Percentiles rank a stretch among this genome's conserved stretches.
These are phyloP conservation scores for Spathaspora gorwiae DNA, from an alignment of 805 yeast genomes.

Conservation along the genomic window DNA sequence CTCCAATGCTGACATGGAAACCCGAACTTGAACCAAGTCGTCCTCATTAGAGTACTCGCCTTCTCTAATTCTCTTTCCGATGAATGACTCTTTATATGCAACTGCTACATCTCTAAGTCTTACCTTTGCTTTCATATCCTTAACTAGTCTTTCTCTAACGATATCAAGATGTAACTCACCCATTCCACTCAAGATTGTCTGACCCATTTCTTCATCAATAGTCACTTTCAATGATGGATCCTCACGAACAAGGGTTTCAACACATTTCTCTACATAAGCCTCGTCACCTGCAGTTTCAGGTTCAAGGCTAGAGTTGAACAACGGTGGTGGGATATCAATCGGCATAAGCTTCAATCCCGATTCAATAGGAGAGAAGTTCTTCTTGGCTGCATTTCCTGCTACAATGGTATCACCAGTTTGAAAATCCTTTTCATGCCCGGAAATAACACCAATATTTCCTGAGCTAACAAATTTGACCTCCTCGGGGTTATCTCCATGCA, in stretches of 20 bases:
- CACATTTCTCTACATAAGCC: slow-evolving; percentile 65
- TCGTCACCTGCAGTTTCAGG: slow-evolving; percentile 82
- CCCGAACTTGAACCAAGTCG: slow-evolving; percentile 17
- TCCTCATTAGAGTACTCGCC: slow-evolving; percentile 15
- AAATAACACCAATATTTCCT: slow-evolving; percentile 91
- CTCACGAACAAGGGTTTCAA: slow-evolving; percentile 66
- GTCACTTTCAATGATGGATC: slow-evolving; percentile 81
- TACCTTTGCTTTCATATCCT: slow-evolving; percentile 77
- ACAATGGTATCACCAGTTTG: slow-evolving; percentile 90
- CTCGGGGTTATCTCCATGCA: slow-evolving; percentile 86
- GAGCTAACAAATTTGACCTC: slow-evolving; percentile 58
- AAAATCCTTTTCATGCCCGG: slow-evolving; percentile 63
- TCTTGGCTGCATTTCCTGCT: slow-evolving; percentile 47
- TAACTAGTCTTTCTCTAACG: slow-evolving; percentile 70
- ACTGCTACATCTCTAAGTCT: slow-evolving; percentile 82
- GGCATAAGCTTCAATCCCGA: slow-evolving; percentile 57
- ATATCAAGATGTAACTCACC: slow-evolving; percentile 95
- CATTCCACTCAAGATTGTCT: slow-evolving; percentile 89
- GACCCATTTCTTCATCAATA: slow-evolving; percentile 82
- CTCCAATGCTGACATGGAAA: slow-evolving; percentile 34
- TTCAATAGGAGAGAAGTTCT: slow-evolving; percentile 42
- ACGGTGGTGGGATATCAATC: slow-evolving; percentile 85
- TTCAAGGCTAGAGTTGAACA: slow-evolving; percentile 78
- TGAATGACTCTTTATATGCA: slow-evolving; percentile 74
- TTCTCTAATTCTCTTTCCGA: slow-evolving; percentile 8